A percentile compares a stretch with the other conserved stretches of the same genome.
Evolutionary conservation across 176 grass and related monocot species (phyloP).

Genomic region (Eragrostis curvula): DNA sequence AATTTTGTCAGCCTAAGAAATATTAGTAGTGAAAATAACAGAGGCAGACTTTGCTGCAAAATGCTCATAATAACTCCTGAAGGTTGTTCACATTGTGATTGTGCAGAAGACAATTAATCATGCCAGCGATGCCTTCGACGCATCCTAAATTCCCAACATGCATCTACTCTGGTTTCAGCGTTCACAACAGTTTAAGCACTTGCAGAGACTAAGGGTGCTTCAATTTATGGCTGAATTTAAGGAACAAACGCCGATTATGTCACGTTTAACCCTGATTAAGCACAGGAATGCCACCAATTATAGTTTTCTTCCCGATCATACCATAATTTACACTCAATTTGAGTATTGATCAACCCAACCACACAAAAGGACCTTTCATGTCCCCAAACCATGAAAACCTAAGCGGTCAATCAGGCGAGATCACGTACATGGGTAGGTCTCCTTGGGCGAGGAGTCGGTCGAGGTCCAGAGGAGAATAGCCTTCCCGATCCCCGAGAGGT

Average conservation of each 20-base stretch:
- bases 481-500: slow-evolving; percentile 67
- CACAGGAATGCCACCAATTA: neutral
- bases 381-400: neutral
- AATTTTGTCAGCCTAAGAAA: neutral
- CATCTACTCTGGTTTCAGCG: neutral
- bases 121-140: neutral
- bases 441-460: slow-evolving; percentile 32
- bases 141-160: neutral
- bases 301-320: neutral
- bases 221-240: neutral
- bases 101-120: slow-evolving; percentile 2
- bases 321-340: neutral
- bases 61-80: neutral
- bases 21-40: neutral
- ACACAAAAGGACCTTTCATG: neutral
- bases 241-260: neutral
- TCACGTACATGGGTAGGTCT: slow-evolving; percentile 55
- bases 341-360: neutral
- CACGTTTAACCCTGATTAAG: neutral
- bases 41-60: neutral
- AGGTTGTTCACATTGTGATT: neutral
- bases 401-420: neutral
- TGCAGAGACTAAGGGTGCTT: neutral
- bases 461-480: slow-evolving; percentile 66
- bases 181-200: neutral